phyloP scores from a whole-genome alignment of 2,329 filamentous ascomycete genomes.

The Colletotrichum musicola region DNA sequence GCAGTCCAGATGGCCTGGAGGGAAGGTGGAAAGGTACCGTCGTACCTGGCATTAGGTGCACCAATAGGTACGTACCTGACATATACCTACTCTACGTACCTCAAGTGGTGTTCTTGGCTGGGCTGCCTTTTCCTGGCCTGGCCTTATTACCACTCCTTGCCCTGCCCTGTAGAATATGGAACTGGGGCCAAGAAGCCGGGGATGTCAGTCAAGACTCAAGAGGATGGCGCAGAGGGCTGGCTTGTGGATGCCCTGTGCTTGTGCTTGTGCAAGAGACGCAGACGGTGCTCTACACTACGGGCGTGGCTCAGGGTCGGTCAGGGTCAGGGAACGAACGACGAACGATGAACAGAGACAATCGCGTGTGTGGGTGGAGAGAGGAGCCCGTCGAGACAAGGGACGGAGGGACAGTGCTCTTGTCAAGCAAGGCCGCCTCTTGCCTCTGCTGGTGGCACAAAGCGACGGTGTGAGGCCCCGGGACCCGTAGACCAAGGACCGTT shows the following conservation, averaged over 20 bases:
- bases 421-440: background rate
- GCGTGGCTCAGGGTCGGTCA: background rate
- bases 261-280: slow-evolving; percentile 19
- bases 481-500: background rate
- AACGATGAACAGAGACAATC: background rate
- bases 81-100: background rate
- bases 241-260: background rate
- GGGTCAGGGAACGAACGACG: slow-evolving; percentile 19
- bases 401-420: slow-evolving; percentile 6
- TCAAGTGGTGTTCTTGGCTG: no score
- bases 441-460: background rate
- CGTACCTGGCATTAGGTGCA: slow-evolving; percentile 5
- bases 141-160: slow-evolving; percentile 5
- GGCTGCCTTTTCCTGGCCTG: background rate
- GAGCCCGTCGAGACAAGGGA: background rate
- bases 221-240: background rate
- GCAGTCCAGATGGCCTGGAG: no score
- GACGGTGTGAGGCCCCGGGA: background rate
- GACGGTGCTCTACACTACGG: background rate
- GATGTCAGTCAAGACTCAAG: background rate
- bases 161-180: slow-evolving; percentile 11
- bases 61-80: background rate
- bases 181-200: slow-evolving; percentile 3
- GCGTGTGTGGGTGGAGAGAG: no score
- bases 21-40: background rate